phyloP scores from a whole-genome alignment of 441 rosid genomes.

The Brassica balearica region DNA sequence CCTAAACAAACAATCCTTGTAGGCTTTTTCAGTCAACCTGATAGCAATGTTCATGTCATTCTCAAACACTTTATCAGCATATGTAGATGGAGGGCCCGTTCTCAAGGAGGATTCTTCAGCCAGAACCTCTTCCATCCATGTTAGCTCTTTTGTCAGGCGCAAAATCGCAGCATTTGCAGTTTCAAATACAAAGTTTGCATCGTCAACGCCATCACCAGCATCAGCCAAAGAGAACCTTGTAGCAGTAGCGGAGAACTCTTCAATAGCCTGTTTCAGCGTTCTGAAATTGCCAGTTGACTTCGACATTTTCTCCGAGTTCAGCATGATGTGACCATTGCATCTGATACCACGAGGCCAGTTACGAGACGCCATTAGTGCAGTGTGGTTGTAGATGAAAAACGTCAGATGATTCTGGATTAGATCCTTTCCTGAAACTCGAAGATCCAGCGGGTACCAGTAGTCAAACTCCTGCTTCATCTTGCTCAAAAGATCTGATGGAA shows the following conservation, averaged over 20 bases:
- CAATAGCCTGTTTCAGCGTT: constrained; percentile 80
- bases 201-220: constrained; percentile 98
- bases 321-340: constrained; percentile 97
- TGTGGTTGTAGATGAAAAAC: constrained; percentile 85
- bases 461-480: constrained; percentile 96
- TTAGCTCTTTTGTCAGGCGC: constrained; percentile 84
- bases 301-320: constrained; percentile 93
- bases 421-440: constrained; percentile 97
- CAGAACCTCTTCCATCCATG: constrained; percentile 90
- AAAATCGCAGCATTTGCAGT: constrained; percentile 91
- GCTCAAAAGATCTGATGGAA: constrained; percentile 60
- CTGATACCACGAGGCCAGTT: constrained; percentile 98
- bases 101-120: constrained; percentile 74
- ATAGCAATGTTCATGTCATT: constrained; percentile 87
- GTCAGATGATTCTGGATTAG: constrained; percentile 96
- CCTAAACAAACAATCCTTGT: constrained; percentile 76
- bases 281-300: constrained; percentile 96
- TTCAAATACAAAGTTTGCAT: constrained; percentile 91
- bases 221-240: constrained; percentile 90
- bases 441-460: constrained; percentile 97
- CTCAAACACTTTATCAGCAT: constrained; percentile 85
- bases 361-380: constrained; percentile 74
- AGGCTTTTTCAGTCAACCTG: constrained; percentile 70
- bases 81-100: constrained; percentile 70
- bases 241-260: constrained; percentile 92